Percentiles rank a stretch among this genome's conserved stretches.
Conservation (phyloP, 441 rosid species). For the Iberis amara region DNA sequence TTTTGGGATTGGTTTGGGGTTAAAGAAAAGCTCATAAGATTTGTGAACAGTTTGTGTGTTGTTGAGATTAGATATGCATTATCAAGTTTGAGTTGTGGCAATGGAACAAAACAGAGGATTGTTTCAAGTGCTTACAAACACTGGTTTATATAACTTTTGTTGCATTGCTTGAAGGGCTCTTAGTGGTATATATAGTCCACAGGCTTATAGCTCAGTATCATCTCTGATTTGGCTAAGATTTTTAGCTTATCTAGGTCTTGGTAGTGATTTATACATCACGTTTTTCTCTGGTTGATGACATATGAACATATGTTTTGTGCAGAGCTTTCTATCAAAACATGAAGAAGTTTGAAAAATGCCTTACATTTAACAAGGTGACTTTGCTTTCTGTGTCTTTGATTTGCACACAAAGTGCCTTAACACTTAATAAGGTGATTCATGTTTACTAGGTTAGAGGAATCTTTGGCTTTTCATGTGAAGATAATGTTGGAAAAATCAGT, state of each 20-base stretch:
- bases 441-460: slow-evolving; percentile 63
- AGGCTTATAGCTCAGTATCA: not conserved
- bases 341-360: slow-evolving; percentile 82
- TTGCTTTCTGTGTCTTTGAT: slow-evolving; percentile 1
- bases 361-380: slow-evolving; percentile 71
- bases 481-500: slow-evolving; percentile 81
- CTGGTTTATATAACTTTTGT: too few species aligned
- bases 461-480: slow-evolving; percentile 91
- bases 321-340: slow-evolving; percentile 83
- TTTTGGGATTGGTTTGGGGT: too few species aligned
- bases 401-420: too few species aligned
- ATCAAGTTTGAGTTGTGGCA: too few species aligned
- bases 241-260: not conserved
- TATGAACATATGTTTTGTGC: slow-evolving; percentile 27
- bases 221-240: too few species aligned
- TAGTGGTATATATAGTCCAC: too few species aligned
- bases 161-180: too few species aligned
- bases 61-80: too few species aligned
- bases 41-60: too few species aligned
- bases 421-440: not conserved
- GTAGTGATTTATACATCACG: not conserved
- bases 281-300: slow-evolving; percentile 15
- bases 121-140: too few species aligned
- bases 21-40: too few species aligned
- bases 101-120: too few species aligned